These are phyloP conservation scores for Coleophoma crateriformis DNA, from an alignment of 2,329 filamentous ascomycete genomes.

Conservation along the genomic window DNA sequence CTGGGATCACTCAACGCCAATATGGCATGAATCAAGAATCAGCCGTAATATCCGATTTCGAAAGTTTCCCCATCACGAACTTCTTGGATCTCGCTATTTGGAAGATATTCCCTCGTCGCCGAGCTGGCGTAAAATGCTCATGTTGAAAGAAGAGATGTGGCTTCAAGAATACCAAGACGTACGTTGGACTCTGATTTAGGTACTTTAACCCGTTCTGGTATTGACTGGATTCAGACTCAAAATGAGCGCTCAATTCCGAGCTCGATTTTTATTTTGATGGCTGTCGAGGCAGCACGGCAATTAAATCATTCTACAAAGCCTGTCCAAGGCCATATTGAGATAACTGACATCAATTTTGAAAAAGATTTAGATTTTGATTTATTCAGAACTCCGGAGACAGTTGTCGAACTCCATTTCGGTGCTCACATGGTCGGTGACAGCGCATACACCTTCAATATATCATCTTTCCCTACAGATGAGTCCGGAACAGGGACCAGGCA, in stretches of 20 bases:
- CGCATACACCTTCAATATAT: background rate
- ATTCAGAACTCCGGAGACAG: background rate
- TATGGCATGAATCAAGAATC: conserved; percentile 47
- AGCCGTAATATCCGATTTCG: conserved; percentile 37
- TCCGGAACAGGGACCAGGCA: background rate
- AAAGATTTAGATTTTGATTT: background rate
- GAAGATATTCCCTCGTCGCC: conserved; percentile 12
- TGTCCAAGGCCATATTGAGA: background rate
- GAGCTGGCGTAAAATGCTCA: conserved; percentile 23
- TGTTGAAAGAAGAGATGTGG: conserved; percentile 18
- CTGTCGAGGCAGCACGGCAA: conserved; percentile 17
- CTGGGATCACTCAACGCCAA: conserved; percentile 44
- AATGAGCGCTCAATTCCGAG: background rate
- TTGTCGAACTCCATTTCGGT: background rate
- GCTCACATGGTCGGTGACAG: background rate
- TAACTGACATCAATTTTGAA: background rate
- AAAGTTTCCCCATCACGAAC: conserved; percentile 38
- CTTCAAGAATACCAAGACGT: conserved; percentile 16
- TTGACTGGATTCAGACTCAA: too few relatives aligned
- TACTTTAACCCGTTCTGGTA: too few relatives aligned
- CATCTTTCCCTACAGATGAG: background rate
- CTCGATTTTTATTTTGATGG: conserved; percentile 21
- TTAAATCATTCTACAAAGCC: background rate
- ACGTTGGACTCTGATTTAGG: background rate
- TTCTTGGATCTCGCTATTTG: conserved; percentile 33